Base-by-base conservation (phyloP, 2,329 filamentous ascomycete species). In the Aspergillus pseudoglaucus region DNA sequence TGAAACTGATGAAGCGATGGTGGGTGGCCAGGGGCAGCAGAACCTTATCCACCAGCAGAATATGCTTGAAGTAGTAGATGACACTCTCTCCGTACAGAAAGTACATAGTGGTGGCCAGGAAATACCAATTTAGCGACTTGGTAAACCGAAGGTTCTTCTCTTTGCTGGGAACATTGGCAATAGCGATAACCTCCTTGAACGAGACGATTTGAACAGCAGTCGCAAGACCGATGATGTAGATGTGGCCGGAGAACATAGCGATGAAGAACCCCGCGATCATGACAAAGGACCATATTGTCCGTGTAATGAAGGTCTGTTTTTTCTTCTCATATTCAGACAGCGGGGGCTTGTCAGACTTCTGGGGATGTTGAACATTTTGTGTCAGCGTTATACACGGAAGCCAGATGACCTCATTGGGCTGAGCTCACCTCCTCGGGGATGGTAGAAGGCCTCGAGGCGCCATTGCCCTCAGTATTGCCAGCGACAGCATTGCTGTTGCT, bases 31-130 rank as follows among this genome's bases (percentile, higher is more conserved):
- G 83, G 7, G 93, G 93, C 49, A 96, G 76, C 52, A 98, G 77
- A 41, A 97, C 87, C 69, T 87, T 88, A 72, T 98, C 93, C 41
- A 98, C 90, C 50, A 98, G 75, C 39, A 98, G 84, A 57, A 98
- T 91, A 67, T 98, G 93, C 79, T 98, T 98, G 75, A 98, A 98
- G 74, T 98, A 98, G 75, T 98, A 98, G 63, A 98, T 95, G 64
- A 98, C 91, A 62, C 89, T 96, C 74, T 98, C 93, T 64, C 93
- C 93, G 66, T 98, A 98, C 44, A 98, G 78, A 61, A 95, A 98
- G 77, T 98, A 98, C 91, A 98, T 97, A 58, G 91, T 95, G 22
- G 88, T 89, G n/a, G 90, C 93, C 46, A 98, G 79, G 76, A 95
- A 98, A 71, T 98, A 98, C 93, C 93, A 98, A 72, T 97, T 97